Evolutionary conservation across 2,329 filamentous ascomycete species (phyloP).

Genomic region (Pleomassaria siparia): DNA sequence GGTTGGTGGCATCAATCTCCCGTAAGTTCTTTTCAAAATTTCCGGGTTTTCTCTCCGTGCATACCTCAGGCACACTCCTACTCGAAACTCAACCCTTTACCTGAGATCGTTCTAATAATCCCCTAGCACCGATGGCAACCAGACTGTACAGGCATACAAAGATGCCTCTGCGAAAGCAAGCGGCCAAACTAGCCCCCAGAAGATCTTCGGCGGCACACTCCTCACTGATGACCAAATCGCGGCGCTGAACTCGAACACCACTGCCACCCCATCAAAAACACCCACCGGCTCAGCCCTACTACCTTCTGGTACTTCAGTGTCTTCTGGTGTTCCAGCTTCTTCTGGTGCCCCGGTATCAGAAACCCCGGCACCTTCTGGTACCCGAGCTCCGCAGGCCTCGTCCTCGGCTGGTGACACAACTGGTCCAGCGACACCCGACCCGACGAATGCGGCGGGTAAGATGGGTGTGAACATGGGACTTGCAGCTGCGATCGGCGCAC

Average conservation of each 20-base stretch:
- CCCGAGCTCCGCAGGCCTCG: neutral
- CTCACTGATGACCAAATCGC: conserved; percentile 18
- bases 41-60: neutral
- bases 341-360: neutral
- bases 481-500: conserved; percentile 14
- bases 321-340: too few relatives aligned
- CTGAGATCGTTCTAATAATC: too few relatives aligned
- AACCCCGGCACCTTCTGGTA: neutral
- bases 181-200: conserved; percentile 4
- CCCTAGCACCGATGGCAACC: conserved; percentile 3
- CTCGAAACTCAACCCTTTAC: too few relatives aligned
- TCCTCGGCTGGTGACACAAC: neutral
- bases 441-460: conserved; percentile 4
- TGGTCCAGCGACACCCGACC: conserved; percentile 2
- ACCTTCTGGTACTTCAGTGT: neutral
- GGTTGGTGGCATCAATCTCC: conserved; percentile 23
- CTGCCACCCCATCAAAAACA: too few relatives aligned
- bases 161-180: conserved; percentile 2
- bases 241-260: conserved; percentile 9
- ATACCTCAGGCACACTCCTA: too few relatives aligned
- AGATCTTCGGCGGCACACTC: conserved; percentile 16
- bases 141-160: conserved; percentile 7
- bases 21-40: conserved; percentile 11
- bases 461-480: conserved; percentile 10
- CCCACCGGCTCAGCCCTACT: neutral